Conservation (phyloP, 495 filamentous ascomycete species). For the Aspergillus affinis region DNA sequence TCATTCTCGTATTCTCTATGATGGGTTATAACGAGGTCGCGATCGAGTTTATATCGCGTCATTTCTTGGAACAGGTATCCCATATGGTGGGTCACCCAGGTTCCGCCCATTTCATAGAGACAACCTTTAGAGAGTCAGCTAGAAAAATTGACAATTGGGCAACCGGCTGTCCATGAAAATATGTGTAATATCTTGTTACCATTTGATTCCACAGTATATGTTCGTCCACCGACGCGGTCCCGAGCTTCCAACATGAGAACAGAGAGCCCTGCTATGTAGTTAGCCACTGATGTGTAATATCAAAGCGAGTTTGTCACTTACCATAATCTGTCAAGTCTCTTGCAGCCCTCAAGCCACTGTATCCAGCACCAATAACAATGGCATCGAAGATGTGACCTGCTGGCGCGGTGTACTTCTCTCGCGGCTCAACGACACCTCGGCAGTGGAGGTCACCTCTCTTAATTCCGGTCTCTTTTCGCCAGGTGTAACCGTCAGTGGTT, state of each 20-base stretch:
- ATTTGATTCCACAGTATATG: conserved; percentile 17
- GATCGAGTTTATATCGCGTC: conserved; percentile 21
- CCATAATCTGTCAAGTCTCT: conserved; percentile 19
- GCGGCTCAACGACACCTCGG: conserved; percentile 9
- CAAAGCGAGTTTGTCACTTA: conserved; percentile 14
- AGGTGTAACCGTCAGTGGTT: conserved; percentile 11
- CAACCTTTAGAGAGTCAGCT: conserved; percentile 5
- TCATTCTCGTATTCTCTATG: conserved; percentile 11
- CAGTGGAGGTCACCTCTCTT: conserved; percentile 8
- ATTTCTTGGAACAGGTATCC: conserved; percentile 20
- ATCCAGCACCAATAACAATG: conserved; percentile 27
- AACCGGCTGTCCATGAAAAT: no score
- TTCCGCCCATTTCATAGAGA: conserved; percentile 26
- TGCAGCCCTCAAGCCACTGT: conserved; percentile 22
- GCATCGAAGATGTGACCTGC: conserved; percentile 16
- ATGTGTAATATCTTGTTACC: not conserved
- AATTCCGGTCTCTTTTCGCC: conserved; percentile 3
- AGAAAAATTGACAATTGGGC: no score
- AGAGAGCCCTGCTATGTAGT: conserved; percentile 9
- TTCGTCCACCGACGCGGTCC: conserved; percentile 25
- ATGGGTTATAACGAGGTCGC: conserved; percentile 9
- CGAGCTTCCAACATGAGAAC: conserved; percentile 25
- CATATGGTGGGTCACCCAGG: conserved; percentile 22
- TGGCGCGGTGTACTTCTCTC: conserved; percentile 7
- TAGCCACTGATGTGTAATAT: not conserved